Base-by-base conservation (phyloP, 345 rosid genomes). In the Linum usitatissimum region DNA sequence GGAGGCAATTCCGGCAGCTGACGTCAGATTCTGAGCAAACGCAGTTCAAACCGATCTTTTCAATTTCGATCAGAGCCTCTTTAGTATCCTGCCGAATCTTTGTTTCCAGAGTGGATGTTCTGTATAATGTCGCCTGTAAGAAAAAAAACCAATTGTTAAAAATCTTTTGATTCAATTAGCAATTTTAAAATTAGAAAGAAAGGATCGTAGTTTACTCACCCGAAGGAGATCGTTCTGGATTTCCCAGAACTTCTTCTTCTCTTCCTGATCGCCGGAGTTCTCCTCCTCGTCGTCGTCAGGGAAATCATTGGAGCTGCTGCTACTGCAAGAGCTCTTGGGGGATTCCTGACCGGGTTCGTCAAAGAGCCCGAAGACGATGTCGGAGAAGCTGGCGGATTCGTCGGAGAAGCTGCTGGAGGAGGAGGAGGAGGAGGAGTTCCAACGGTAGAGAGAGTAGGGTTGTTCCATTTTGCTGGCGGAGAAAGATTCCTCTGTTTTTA, bases 41-140 rank as follows among this genome's bases (percentile, higher is more conserved):
- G 45, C 98, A 92, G 45, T 54, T 54, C 40, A 59, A 56, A 19
- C 77, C 81, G 8, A 36, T 57, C 40, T 54, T 61, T 19, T 66
- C 60, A 17, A 79, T 68, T 57, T 84, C 79, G 62, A 64, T 80
- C 49, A 88, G 56, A 6, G 83, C 85, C 15, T 76, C 84, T 36
- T 81, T 85, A 4, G 87, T 81, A 6, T 85, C 79, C 74, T 71
- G 85, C 18, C 96, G 80, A 53, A 86, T 76, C 64, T 66, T 82
- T 18, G 84, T 64, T 81, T 92, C 98, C 15, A 81, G 59, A 28
- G 93, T 64, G 55, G 73, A 85, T 3, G 87, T 84, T 70, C 95
- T 76, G 18, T 68, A 60, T 30, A 72, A 60, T 36, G 66, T 72
- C 23, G 66, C 76, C 76, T 72, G 69, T 0, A 62, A 23, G 19